Evolutionary conservation across 2,329 filamentous ascomycete species (phyloP).

Genomic region (Lasiodiplodia sp.): DNA sequence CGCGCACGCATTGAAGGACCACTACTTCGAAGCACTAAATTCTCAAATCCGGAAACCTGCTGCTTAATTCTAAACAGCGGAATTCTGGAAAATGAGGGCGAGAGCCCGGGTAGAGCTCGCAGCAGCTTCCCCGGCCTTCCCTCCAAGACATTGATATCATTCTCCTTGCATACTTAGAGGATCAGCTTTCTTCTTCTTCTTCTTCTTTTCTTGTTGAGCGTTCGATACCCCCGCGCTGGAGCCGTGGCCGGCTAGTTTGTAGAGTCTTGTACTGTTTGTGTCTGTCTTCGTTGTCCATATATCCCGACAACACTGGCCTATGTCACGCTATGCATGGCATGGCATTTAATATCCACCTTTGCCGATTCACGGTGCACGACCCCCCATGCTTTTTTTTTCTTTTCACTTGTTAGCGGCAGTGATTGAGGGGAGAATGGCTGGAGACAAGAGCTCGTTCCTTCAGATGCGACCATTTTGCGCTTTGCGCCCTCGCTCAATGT

Average conservation of each 20-base stretch:
- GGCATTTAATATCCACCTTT: conserved; percentile 20
- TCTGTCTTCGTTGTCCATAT: background rate
- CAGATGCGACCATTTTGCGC: background rate
- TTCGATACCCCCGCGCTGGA: conserved; percentile 24
- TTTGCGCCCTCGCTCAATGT: background rate
- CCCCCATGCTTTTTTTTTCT: background rate
- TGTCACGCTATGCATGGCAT: conserved; percentile 4
- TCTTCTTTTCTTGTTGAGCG: conserved; percentile 20
- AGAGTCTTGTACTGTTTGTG: background rate
- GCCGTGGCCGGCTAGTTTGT: conserved; percentile 12
- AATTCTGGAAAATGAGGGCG: background rate
- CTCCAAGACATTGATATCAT: conserved; percentile 12
- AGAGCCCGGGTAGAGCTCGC: background rate
- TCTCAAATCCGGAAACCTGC: conserved; percentile 1
- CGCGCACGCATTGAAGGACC: background rate
- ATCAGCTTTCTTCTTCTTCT: conserved; percentile 5
- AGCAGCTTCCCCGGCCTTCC: background rate
- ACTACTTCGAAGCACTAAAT: background rate
- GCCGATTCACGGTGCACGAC: conserved; percentile 8
- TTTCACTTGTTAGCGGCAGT: background rate
- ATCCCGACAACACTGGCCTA: conserved; percentile 1
- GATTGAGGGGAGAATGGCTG: conserved; percentile 4
- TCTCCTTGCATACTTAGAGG: background rate
- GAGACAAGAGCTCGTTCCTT: background rate
- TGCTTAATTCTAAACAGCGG: background rate